Conservation (phyloP, 2,329 filamentous ascomycete species). For the Beauveria brongniartii region DNA sequence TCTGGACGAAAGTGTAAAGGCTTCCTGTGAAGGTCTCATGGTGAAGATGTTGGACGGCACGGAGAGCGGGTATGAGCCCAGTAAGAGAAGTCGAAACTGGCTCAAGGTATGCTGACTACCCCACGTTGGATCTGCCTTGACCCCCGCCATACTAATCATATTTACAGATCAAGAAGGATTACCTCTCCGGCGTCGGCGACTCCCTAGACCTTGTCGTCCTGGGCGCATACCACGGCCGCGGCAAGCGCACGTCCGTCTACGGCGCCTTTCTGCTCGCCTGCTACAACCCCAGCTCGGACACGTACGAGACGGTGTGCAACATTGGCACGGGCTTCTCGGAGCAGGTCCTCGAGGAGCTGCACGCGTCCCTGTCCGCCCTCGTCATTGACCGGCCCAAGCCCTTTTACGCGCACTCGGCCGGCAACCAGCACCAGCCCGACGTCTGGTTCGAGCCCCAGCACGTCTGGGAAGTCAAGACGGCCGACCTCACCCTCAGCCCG, state of each 20-base stretch:
- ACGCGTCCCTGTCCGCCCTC: slow-evolving; percentile 64
- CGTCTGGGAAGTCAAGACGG: slow-evolving; percentile 97
- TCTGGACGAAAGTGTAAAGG: slow-evolving; percentile 89
- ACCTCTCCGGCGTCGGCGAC: slow-evolving; percentile 86
- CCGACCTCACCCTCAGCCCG: slow-evolving; percentile 86
- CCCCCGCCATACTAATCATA: slow-evolving; percentile 15
- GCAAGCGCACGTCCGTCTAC: slow-evolving; percentile 92
- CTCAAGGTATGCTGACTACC: slow-evolving; percentile 60
- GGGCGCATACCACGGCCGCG: slow-evolving; percentile 87
- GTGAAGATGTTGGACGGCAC: slow-evolving; percentile 96
- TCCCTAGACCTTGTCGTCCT: slow-evolving; percentile 94
- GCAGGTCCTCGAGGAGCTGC: slow-evolving; percentile 80
- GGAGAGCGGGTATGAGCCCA: slow-evolving; percentile 92
- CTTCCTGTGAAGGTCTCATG: slow-evolving; percentile 95
- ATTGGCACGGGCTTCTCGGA: slow-evolving; percentile 97
- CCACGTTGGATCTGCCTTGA: not conserved
- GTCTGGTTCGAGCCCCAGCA: slow-evolving; percentile 95
- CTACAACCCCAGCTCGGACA: slow-evolving; percentile 73
- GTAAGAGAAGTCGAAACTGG: slow-evolving; percentile 95
- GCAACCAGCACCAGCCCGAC: slow-evolving; percentile 88
- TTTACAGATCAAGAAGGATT: slow-evolving; percentile 86
- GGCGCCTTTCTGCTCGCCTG: slow-evolving; percentile 93
- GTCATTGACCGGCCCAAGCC: slow-evolving; percentile 88
- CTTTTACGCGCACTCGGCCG: slow-evolving; percentile 80
- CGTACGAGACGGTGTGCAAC: slow-evolving; percentile 94